Percentiles rank a stretch among this genome's conserved stretches.
Conservation (phyloP, 108 stramenopile genomes). For the Nitzschia putrida region DNA sequence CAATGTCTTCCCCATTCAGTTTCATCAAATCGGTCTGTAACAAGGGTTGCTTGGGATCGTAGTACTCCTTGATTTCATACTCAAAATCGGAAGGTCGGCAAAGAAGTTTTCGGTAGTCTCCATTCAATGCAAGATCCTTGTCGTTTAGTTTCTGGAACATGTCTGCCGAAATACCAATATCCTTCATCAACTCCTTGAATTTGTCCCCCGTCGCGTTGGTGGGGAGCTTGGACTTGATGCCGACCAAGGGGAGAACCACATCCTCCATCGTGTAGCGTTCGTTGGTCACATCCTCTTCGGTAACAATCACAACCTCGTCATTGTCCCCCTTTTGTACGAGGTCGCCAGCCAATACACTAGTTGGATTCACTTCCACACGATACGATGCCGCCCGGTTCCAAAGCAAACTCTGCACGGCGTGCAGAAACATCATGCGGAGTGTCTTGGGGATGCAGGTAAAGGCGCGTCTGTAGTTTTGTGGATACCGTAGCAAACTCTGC, state of each 20-base stretch:
- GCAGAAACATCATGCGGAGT: conserved; percentile 86
- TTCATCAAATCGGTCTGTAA: conserved; percentile 86
- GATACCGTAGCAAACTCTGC: conserved; percentile 57
- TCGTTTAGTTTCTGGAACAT: conserved; percentile 55
- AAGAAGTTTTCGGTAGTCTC: conserved; percentile 84
- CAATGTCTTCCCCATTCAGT: conserved; percentile 41
- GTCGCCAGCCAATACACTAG: conserved; percentile 61
- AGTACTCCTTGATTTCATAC: conserved; percentile 63
- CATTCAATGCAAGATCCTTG: conserved; percentile 46
- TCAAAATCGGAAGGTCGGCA: conserved; percentile 71
- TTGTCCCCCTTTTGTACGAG: conserved; percentile 48
- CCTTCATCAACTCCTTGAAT: conserved; percentile 54
- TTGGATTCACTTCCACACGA: conserved; percentile 48
- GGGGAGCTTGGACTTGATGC: conserved; percentile 69
- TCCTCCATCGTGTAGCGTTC: conserved; percentile 68
- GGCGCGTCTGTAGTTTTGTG: conserved; percentile 82
- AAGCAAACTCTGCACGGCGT: conserved; percentile 69
- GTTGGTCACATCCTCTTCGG: conserved; percentile 60
- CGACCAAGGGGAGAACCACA: conserved; percentile 84
- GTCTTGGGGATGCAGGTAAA: conserved; percentile 78
- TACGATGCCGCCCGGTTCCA: conserved; percentile 65
- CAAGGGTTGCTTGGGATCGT: conserved; percentile 76
- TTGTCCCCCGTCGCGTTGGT: conserved; percentile 49
- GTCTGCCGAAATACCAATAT: conserved; percentile 46
- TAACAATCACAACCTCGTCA: conserved; percentile 56